Conservation (phyloP, 768 basidiomycete species). For the Suillus clintonianus region DNA sequence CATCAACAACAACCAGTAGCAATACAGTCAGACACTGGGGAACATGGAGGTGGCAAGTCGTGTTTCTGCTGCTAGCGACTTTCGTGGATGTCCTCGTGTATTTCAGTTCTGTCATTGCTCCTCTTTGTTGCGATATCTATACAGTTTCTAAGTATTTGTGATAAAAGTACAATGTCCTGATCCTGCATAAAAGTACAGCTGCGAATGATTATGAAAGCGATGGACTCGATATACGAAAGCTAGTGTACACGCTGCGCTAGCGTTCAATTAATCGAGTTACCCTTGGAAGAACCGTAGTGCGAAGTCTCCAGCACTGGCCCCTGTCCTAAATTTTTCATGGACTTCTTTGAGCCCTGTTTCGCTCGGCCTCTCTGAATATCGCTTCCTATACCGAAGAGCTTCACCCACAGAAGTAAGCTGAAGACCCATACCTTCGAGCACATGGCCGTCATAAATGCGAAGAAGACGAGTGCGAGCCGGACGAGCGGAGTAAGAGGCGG, state of each 20-base stretch:
- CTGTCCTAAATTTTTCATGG: neutral
- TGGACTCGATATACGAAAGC: neutral
- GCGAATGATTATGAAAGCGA: neutral
- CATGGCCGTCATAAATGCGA: slow-evolving; percentile 17
- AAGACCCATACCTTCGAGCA: neutral
- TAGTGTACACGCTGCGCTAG: neutral
- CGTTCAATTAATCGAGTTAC: neutral
- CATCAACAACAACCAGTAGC: too few relatives aligned
- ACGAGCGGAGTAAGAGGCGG: slow-evolving; percentile 6
- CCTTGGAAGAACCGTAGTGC: neutral
- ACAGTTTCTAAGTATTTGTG: neutral
- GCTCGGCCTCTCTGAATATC: slow-evolving; percentile 2
- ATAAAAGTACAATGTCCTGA: neutral
- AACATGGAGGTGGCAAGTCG: too few relatives aligned
- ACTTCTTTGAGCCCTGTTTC: neutral
- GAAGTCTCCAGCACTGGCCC: neutral
- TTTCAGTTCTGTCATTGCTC: too few relatives aligned
- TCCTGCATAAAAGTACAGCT: neutral
- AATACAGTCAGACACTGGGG: too few relatives aligned
- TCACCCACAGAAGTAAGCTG: neutral
- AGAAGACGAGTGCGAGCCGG: slow-evolving; percentile 10
- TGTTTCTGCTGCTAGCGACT: too few relatives aligned
- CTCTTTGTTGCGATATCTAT: too few relatives aligned
- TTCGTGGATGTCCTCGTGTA: too few relatives aligned
- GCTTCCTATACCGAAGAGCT: slow-evolving; percentile 8